Percentiles rank a stretch among this genome's conserved stretches.
phyloP scores from a whole-genome alignment of 257 asterid species.

The Handroanthus guayacan region DNA sequence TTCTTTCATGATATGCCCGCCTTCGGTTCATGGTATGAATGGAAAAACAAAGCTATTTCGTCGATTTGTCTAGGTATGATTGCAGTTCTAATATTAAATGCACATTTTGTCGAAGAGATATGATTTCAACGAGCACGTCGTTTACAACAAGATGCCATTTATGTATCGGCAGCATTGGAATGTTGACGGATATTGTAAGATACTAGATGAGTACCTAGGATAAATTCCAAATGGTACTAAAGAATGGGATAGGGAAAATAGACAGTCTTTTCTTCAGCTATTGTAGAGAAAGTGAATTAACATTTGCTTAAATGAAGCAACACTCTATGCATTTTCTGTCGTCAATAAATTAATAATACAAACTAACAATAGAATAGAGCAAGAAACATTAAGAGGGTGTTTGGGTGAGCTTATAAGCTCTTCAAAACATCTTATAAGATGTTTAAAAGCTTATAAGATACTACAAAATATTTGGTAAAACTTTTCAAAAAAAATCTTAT shows the following conservation, averaged over 20 bases:
- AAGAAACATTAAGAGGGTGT: background rate
- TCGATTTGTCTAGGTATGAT: background rate
- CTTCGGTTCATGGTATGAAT: background rate
- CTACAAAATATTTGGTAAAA: too few species aligned
- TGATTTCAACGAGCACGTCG: background rate
- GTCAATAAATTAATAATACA: background rate
- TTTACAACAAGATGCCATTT: background rate
- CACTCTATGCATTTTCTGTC: background rate
- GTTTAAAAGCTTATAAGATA: too few species aligned
- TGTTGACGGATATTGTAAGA: background rate
- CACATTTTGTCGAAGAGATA: background rate
- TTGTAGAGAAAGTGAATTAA: background rate
- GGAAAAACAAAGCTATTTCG: background rate
- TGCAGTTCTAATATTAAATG: background rate
- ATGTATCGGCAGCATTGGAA: background rate
- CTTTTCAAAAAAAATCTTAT: too few species aligned
- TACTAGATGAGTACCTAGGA: background rate
- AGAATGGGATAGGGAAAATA: background rate
- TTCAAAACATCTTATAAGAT: too few species aligned
- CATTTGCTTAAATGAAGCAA: background rate
- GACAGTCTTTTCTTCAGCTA: constrained; percentile 1
- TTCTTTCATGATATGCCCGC: background rate
- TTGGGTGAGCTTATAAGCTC: too few species aligned
- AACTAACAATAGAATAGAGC: background rate
- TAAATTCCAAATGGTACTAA: background rate